Evolutionary conservation across 768 basidiomycete genomes (phyloP), one percentile per base, ranked within the genome.

Genomic region (Cystofilobasidium macerans): DNA sequence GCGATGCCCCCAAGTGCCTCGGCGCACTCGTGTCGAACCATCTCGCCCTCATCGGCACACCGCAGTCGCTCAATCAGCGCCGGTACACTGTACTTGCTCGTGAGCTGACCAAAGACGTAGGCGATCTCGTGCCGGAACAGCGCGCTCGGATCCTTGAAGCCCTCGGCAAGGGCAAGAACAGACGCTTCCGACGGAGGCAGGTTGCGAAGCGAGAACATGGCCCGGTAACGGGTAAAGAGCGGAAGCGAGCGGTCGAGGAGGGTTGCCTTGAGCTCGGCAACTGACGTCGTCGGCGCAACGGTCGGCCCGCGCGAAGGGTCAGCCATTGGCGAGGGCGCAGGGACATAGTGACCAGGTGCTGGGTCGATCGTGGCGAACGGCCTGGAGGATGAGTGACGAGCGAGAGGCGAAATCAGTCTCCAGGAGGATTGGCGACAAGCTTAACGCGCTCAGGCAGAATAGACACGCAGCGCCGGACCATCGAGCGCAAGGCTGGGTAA

Each of bases 61-160:
- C 83, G 79, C n/a, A 99, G 80, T 33, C 94, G 88, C 43, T 81
- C 76, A 40, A 97, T 74, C 36, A 99, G 80, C 0, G 88, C 81
- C 13, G 93, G 91, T 26, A 98, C 87, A 0, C 91, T 87, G 74
- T 92, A 85, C 7, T 86, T 80, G 1, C 89, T 91, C 59, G 89
- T 83, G 48, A 99, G 82, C 78, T 99, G 95, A 16, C 95, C 95
- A 72, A 98, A 97, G 53, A 99, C 87, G 76, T 97, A 99, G 1
- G 95, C 95, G 56, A 99, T 90, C 76, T 99, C 95, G 76, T 99
- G 95, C 69, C 93, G 94, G 85, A 99, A 98, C 28, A 99, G 79
- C 1, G 87, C 89, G 69, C 87, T 89, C 61, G 85, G 84, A 69
- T 99, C 94, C 1, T 79, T 77, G 76, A 99, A 98, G 2, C 95